A percentile compares a stretch with the other conserved stretches of the same genome.
phyloP scores from a whole-genome alignment of 129 eudicot genomes.

The Cynara cardunculus region DNA sequence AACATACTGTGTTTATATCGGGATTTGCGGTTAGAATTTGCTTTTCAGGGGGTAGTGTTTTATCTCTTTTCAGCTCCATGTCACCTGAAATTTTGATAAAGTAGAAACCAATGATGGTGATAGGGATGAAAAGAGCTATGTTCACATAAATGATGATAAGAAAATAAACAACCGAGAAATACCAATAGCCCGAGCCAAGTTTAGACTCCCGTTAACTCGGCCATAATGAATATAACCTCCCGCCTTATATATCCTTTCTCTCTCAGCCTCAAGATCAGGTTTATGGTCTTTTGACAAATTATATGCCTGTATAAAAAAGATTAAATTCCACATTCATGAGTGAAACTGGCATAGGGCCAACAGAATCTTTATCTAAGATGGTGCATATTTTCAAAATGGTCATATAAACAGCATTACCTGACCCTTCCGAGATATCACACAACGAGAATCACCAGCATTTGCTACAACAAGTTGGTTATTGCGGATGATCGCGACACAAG shows the following conservation, averaged over 20 bases:
- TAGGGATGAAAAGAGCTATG: background rate
- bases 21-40: slow-evolving; percentile 92
- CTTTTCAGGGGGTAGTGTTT: slow-evolving; percentile 74
- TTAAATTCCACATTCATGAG: slow-evolving; percentile 2
- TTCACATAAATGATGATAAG: background rate
- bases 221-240: slow-evolving; percentile 87
- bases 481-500: slow-evolving; percentile 79
- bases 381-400: background rate
- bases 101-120: background rate
- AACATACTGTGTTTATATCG: slow-evolving; percentile 74
- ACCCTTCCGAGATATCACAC: slow-evolving; percentile 83
- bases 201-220: slow-evolving; percentile 84
- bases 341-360: background rate
- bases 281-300: slow-evolving; percentile 86
- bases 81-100: slow-evolving; percentile 59
- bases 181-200: slow-evolving; percentile 95
- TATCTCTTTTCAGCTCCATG: slow-evolving; percentile 76
- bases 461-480: slow-evolving; percentile 68
- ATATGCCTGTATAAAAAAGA: slow-evolving; percentile 55
- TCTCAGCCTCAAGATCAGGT: slow-evolving; percentile 77
- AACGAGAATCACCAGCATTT: slow-evolving; percentile 98
- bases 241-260: slow-evolving; percentile 76
- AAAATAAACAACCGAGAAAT: background rate
- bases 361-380: background rate
- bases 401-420: slow-evolving; percentile 45